Percentiles rank a stretch among this genome's conserved stretches.
These are phyloP conservation scores for Polytrichum commune DNA, from an alignment of 225 moss, liverwort and hornwort species.

Conservation along the genomic window DNA sequence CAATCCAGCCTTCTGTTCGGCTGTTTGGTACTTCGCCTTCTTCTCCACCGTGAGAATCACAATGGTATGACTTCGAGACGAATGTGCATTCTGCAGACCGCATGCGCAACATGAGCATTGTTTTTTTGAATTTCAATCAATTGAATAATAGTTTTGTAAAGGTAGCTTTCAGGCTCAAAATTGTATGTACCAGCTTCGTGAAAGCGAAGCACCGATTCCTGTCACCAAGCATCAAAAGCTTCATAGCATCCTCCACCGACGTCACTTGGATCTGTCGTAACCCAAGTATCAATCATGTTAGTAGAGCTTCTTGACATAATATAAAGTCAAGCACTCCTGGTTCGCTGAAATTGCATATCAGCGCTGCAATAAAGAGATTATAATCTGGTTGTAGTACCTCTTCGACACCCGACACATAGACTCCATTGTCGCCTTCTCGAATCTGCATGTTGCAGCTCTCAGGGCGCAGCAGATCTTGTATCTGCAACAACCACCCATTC, in stretches of 20 bases:
- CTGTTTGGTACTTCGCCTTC: conserved; percentile 45
- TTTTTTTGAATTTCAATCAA: no score
- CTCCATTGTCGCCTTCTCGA: conserved; percentile 77
- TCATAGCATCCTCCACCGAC: conserved; percentile 72
- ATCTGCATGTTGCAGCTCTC: conserved; percentile 91
- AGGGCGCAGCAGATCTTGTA: conserved; percentile 82
- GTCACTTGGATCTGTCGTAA: conserved; percentile 55
- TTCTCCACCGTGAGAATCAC: conserved; percentile 83
- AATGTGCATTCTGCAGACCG: conserved; percentile 72
- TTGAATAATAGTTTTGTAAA: no score
- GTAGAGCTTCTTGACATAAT: background rate
- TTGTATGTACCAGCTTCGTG: conserved; percentile 64
- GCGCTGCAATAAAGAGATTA: no score
- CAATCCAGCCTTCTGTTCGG: conserved; percentile 40
- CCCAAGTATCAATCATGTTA: background rate
- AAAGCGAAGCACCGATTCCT: conserved; percentile 78
- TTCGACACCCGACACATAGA: conserved; percentile 78
- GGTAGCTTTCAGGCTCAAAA: no score
- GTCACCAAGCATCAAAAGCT: conserved; percentile 71
- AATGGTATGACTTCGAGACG: conserved; percentile 89
- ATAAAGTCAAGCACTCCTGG: no score
- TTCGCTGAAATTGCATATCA: no score
- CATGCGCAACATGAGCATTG: no score
- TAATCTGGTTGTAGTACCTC: conserved; percentile 34
- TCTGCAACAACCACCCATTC: conserved; percentile 33